These are phyloP conservation scores for Penicillium paxilli DNA, from an alignment of 495 filamentous ascomycete species.

Conservation along the genomic window DNA sequence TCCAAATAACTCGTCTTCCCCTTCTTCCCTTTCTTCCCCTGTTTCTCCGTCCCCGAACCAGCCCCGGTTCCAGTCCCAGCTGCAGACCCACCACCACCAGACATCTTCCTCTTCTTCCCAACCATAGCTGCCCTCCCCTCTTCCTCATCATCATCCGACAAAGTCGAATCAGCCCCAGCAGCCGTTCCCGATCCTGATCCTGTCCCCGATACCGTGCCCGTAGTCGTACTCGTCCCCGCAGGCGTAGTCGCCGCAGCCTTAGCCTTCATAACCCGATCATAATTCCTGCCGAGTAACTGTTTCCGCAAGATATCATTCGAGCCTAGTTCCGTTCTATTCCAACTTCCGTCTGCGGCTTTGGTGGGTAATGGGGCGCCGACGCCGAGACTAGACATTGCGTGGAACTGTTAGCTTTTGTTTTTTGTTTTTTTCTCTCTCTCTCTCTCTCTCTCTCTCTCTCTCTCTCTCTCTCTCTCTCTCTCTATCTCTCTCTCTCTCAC, in stretches of 20 bases:
- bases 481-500: no score
- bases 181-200: neutral
- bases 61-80: neutral
- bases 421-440: no score
- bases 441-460: no score
- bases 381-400: constrained; percentile 36
- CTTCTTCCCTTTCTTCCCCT: constrained; percentile 29
- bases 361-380: constrained; percentile 47
- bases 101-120: constrained; percentile 40
- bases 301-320: constrained; percentile 48
- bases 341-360: constrained; percentile 40
- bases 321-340: constrained; percentile 38
- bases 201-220: no score
- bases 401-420: neutral
- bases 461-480: no score
- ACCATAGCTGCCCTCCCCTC: constrained; percentile 59
- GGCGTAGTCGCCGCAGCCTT: constrained; percentile 2
- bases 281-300: constrained; percentile 50
- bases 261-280: constrained; percentile 40
- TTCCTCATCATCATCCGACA: constrained; percentile 56
- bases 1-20: constrained; percentile 52
- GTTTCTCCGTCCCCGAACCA: constrained; percentile 12
- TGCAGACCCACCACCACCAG: neutral
- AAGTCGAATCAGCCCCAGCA: constrained; percentile 5
- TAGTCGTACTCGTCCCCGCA: no score